phyloP scores from a whole-genome alignment of 352 stramenopile genomes.

The Saprolegnia parasitica region DNA sequence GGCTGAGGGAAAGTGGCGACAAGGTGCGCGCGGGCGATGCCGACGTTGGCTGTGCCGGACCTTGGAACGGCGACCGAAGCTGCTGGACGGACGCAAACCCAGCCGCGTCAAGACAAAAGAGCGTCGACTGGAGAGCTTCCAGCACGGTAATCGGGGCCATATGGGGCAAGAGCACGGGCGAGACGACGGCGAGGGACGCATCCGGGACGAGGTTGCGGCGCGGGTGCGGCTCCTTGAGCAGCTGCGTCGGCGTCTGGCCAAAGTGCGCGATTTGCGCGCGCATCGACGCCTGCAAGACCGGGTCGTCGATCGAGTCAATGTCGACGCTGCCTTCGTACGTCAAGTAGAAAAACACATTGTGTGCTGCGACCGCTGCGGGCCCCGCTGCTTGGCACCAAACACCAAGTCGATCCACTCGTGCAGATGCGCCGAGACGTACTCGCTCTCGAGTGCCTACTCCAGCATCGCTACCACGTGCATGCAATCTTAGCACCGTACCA shows the following conservation, averaged over 20 bases:
- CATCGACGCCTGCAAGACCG: constrained; percentile 90
- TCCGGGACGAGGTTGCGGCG: constrained; percentile 35
- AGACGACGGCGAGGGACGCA: not conserved
- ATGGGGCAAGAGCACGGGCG: constrained; percentile 43
- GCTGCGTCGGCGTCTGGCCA: constrained; percentile 95
- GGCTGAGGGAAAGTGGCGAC: not conserved
- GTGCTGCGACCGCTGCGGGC: constrained; percentile 81
- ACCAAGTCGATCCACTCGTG: constrained; percentile 89
- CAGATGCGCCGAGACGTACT: constrained; percentile 76
- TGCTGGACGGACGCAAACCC: constrained; percentile 69
- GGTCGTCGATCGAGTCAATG: constrained; percentile 92
- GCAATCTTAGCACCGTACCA: too few relatives aligned
- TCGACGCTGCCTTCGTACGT: constrained; percentile 98
- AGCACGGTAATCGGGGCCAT: constrained; percentile 54
- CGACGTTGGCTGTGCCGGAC: not conserved
- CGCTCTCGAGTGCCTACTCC: constrained; percentile 71
- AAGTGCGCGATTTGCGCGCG: constrained; percentile 98
- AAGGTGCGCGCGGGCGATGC: not conserved
- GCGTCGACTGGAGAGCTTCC: constrained; percentile 38
- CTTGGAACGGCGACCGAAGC: constrained; percentile 35
- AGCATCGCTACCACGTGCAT: too few relatives aligned
- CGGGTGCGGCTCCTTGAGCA: constrained; percentile 88
- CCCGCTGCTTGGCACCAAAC: constrained; percentile 71
- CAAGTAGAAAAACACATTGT: constrained; percentile 99
- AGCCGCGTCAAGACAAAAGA: constrained; percentile 65